A percentile compares a stretch with the other conserved stretches of the same genome.
phyloP scores from a whole-genome alignment of 139 green algal genomes.

The Choricystis sp. region DNA sequence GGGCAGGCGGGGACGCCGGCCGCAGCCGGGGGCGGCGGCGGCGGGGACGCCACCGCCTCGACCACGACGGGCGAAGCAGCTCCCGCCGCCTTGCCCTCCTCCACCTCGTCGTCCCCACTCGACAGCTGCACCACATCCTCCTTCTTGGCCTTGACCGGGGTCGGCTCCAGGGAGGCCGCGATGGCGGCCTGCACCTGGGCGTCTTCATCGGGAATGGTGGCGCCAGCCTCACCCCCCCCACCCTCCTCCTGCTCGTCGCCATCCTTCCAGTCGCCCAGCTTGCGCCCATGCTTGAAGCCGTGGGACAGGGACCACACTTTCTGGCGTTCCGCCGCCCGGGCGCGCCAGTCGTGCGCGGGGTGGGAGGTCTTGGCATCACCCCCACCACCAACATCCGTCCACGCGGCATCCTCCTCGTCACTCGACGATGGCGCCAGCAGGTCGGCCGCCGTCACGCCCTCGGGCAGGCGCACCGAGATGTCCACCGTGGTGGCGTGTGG shows the following conservation, averaged over 20 bases:
- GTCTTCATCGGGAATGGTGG: conserved; percentile 27
- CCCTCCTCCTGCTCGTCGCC: conserved; percentile 2
- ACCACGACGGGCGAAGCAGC: conserved; percentile 4
- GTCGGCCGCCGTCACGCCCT: no score
- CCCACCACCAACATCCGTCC: no score
- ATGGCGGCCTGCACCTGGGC: conserved; percentile 53
- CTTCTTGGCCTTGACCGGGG: neutral
- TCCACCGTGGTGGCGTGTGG: no score
- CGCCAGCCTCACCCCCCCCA: neutral
- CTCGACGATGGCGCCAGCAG: no score
- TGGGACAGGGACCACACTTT: conserved; percentile 64
- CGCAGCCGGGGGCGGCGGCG: conserved; percentile 5
- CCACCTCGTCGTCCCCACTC: no score
- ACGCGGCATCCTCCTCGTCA: no score
- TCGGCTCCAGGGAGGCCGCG: conserved; percentile 23
- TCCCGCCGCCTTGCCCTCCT: neutral
- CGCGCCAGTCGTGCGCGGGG: conserved; percentile 41
- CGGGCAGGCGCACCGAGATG: no score
- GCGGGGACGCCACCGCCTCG: neutral
- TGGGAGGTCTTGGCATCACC: no score
- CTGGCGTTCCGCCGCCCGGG: conserved; percentile 45
- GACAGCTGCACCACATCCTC: no score
- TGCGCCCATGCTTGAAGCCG: conserved; percentile 72
- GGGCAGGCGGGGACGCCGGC: neutral
- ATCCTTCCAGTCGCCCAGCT: conserved; percentile 62